These are phyloP conservation scores for Escallonia herrerae DNA, from an alignment of 129 eudicot genomes.

Conservation along the genomic window DNA sequence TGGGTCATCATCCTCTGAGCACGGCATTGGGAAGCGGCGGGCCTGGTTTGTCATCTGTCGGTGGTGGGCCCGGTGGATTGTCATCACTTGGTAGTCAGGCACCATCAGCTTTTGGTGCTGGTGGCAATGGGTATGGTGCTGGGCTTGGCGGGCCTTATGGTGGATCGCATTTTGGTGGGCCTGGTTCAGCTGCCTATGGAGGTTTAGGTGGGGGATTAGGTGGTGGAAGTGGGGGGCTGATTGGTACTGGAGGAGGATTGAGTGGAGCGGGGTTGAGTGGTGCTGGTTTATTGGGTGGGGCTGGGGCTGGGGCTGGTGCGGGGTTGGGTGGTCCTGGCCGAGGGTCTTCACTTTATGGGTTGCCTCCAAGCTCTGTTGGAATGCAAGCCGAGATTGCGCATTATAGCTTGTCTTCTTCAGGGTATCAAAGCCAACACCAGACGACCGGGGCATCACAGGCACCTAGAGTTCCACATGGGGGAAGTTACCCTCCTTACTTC, in stretches of 20 bases:
- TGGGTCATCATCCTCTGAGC: constrained; percentile 15
- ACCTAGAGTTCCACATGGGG: constrained; percentile 52
- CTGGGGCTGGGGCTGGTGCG: constrained; percentile 13
- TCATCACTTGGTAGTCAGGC: constrained; percentile 25
- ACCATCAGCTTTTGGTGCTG: constrained; percentile 20
- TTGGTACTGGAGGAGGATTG: neutral
- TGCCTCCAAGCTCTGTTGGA: constrained; percentile 35
- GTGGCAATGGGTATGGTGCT: constrained; percentile 26
- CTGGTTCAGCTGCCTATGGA: constrained; percentile 27
- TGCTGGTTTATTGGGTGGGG: no score
- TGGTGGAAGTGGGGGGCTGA: neutral
- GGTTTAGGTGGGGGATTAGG: constrained; percentile 2
- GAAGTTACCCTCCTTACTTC: constrained; percentile 39
- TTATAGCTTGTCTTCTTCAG: constrained; percentile 41
- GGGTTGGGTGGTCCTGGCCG: constrained; percentile 30
- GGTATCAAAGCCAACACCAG: constrained; percentile 40
- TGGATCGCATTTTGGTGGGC: constrained; percentile 39
- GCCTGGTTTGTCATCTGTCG: neutral
- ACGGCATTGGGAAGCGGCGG: constrained; percentile 10
- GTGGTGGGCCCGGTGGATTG: constrained; percentile 15
- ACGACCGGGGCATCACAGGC: constrained; percentile 40
- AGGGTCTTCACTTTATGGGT: constrained; percentile 29
- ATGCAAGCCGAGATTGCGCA: constrained; percentile 31
- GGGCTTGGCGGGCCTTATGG: constrained; percentile 28
- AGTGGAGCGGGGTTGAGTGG: constrained; percentile 1